A percentile compares a stretch with the other conserved stretches of the same genome.
These are phyloP conservation scores for Pseudopyrenochaeta lycopersici DNA, from an alignment of 2,329 filamentous ascomycete genomes.

Conservation along the genomic window DNA sequence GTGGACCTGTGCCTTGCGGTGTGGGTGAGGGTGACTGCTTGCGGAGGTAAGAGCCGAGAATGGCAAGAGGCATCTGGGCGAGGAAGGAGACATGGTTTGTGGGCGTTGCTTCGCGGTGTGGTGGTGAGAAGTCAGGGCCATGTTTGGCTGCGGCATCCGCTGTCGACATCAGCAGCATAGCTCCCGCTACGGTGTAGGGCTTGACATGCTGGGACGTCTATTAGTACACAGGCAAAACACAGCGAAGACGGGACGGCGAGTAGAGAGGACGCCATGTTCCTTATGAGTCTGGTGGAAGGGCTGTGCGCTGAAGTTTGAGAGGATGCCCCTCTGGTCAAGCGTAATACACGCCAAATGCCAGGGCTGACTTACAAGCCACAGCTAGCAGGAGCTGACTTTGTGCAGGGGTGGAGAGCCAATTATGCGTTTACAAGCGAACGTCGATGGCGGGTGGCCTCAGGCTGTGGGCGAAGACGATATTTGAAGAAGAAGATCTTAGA, in stretches of 20 bases:
- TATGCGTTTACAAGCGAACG: constrained; percentile 3
- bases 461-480: constrained; percentile 1
- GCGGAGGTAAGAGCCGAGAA: constrained; percentile 43
- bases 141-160: constrained; percentile 47
- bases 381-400: constrained; percentile 19
- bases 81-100: constrained; percentile 37
- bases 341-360: constrained; percentile 21
- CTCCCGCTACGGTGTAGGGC: constrained; percentile 14
- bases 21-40: constrained; percentile 30
- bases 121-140: constrained; percentile 41
- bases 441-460: constrained; percentile 4
- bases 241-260: constrained; percentile 12
- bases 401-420: constrained; percentile 23
- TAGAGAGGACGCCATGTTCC: constrained; percentile 23
- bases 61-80: constrained; percentile 44
- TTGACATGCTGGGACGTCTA: constrained; percentile 26
- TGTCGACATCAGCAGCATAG: constrained; percentile 51
- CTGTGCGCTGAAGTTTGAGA: constrained; percentile 34
- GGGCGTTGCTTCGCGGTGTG: constrained; percentile 25
- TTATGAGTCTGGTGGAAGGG: constrained; percentile 21
- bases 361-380: constrained; percentile 43
- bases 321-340: constrained; percentile 15
- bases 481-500: background rate
- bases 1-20: constrained; percentile 8
- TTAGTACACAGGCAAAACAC: constrained; percentile 21